These are phyloP conservation scores for Martensiomyces pterosporus DNA, from an alignment of 192 early-diverging fungal species.

Conservation along the genomic window DNA sequence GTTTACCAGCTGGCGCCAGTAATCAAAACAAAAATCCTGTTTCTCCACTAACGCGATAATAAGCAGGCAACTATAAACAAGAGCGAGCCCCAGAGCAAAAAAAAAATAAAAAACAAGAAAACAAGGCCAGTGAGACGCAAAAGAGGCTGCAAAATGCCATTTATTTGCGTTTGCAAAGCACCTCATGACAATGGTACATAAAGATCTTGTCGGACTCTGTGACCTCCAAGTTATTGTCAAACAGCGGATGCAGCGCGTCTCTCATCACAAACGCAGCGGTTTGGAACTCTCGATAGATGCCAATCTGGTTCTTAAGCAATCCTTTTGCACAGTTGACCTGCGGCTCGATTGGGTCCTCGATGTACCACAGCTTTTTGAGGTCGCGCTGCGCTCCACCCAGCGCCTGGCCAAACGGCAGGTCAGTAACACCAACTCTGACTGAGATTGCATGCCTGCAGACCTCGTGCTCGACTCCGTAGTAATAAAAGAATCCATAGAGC, in stretches of 20 bases:
- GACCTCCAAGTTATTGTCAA: not conserved
- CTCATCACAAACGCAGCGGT: not conserved
- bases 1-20: too few relatives aligned
- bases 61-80: too few relatives aligned
- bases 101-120: too few relatives aligned
- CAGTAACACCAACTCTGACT: not conserved
- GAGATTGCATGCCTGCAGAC: not conserved
- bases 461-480: not conserved
- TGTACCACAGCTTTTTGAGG: not conserved
- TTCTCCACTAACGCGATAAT: too few relatives aligned
- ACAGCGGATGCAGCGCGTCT: not conserved
- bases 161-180: too few relatives aligned
- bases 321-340: not conserved
- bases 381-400: not conserved
- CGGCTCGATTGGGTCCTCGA: not conserved
- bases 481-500: not conserved
- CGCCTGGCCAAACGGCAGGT: not conserved
- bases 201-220: not conserved
- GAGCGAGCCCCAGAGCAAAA: too few relatives aligned
- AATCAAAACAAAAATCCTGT: too few relatives aligned
- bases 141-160: too few relatives aligned
- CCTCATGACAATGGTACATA: too few relatives aligned
- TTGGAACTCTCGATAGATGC: not conserved
- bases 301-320: not conserved
- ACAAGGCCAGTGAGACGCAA: too few relatives aligned